These are phyloP conservation scores for Apiosordaria backusii DNA, from an alignment of 495 filamentous ascomycete species.

Conservation along the genomic window DNA sequence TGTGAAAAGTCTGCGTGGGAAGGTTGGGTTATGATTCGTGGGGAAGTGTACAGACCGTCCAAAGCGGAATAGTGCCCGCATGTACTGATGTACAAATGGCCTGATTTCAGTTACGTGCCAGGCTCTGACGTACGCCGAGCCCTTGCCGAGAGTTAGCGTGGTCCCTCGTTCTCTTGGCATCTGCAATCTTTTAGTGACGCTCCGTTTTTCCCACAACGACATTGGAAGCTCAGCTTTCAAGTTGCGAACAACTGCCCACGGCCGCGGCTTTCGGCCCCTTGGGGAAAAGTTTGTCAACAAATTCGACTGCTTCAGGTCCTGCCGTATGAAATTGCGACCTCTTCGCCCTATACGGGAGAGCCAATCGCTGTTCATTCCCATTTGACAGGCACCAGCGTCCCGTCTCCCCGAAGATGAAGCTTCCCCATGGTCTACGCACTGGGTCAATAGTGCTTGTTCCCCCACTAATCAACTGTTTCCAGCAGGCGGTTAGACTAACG, in stretches of 20 bases:
- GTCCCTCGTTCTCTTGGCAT: neutral
- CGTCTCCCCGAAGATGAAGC: neutral
- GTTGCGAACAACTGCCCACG: neutral
- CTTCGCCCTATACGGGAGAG: neutral
- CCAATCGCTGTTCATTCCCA: neutral
- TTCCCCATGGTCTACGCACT: neutral
- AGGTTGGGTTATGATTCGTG: neutral
- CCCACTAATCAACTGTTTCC: neutral
- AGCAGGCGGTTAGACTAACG: neutral
- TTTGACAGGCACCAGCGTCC: neutral
- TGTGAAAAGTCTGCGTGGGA: neutral
- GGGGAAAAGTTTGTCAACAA: neutral
- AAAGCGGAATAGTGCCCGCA: conserved; percentile 3
- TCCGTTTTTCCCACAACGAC: neutral
- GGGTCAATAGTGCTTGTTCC: neutral
- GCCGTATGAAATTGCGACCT: neutral
- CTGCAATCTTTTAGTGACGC: neutral
- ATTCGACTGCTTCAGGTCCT: neutral
- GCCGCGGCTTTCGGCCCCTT: neutral
- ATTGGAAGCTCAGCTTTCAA: neutral
- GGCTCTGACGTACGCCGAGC: conserved; percentile 26
- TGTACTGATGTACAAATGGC: conserved; percentile 15
- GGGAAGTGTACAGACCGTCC: conserved; percentile 1
- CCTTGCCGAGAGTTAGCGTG: conserved; percentile 3
- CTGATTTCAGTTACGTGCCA: conserved; percentile 25